Percentiles rank a stretch among this genome's conserved stretches.
Evolutionary conservation across 2,329 filamentous ascomycete species (phyloP).

Genomic region (Cordyceps sp.): DNA sequence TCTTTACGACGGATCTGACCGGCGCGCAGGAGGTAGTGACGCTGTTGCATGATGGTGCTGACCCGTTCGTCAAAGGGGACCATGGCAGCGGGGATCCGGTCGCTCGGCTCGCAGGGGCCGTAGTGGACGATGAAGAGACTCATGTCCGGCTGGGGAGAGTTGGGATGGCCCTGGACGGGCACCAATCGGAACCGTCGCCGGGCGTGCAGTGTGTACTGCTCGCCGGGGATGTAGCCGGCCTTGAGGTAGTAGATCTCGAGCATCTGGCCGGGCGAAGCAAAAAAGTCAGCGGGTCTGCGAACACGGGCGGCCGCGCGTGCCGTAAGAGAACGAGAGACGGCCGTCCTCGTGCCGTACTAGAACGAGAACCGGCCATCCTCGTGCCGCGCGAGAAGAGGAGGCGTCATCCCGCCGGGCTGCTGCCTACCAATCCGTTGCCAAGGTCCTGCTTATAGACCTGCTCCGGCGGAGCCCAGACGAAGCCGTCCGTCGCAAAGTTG

Average conservation of each 20-base stretch:
- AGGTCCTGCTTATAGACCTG: slow-evolving; percentile 58
- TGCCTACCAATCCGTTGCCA: slow-evolving; percentile 38
- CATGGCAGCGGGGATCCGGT: slow-evolving; percentile 53
- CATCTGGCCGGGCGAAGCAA: slow-evolving; percentile 31
- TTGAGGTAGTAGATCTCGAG: slow-evolving; percentile 81
- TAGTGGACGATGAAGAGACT: slow-evolving; percentile 89
- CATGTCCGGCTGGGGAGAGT: slow-evolving; percentile 56
- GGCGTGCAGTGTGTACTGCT: slow-evolving; percentile 59
- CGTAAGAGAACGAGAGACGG: not conserved
- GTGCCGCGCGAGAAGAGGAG: no score
- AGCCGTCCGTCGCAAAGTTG: slow-evolving; percentile 80
- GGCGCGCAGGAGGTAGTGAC: slow-evolving; percentile 50
- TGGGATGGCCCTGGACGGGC: slow-evolving; percentile 52
- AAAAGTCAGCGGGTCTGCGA: no score
- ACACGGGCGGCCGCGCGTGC: not conserved
- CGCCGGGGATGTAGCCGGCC: slow-evolving; percentile 62
- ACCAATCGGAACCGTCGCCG: slow-evolving; percentile 76
- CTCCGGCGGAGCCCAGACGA: slow-evolving; percentile 77
- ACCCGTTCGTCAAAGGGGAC: slow-evolving; percentile 47
- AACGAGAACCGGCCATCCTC: not conserved
- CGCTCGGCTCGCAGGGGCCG: slow-evolving; percentile 54
- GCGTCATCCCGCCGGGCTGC: not conserved
- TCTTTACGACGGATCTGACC: slow-evolving; percentile 79
- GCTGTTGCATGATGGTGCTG: slow-evolving; percentile 42
- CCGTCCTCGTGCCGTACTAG: not conserved